Percentiles rank a stretch among this genome's conserved stretches.
Evolutionary conservation across 1,284 basidiomycete species (phyloP).

Genomic region (Coniferiporia weirii): DNA sequence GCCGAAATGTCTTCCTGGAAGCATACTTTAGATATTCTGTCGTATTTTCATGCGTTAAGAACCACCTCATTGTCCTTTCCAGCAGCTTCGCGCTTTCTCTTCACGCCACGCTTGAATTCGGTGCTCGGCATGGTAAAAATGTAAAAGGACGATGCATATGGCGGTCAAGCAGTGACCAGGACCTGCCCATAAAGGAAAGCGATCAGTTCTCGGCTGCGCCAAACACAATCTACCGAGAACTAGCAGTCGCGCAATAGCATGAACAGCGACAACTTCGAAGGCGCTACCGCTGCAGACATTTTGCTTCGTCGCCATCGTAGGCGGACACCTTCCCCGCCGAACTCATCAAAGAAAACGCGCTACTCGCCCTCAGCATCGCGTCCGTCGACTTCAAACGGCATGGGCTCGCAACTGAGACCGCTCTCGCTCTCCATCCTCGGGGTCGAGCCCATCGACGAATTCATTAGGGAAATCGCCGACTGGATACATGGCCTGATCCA

Average conservation of each 20-base stretch:
- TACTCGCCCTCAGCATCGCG: constrained; percentile 29
- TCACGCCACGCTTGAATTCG: constrained; percentile 2
- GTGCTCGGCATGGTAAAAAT: background rate
- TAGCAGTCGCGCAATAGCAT: background rate
- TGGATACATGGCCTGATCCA: constrained; percentile 75
- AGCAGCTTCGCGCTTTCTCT: constrained; percentile 11
- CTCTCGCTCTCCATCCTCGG: constrained; percentile 88
- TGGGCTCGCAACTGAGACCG: constrained; percentile 28
- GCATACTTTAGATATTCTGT: background rate
- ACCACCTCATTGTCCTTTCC: background rate
- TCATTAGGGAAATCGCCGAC: constrained; percentile 87
- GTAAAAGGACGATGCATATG: background rate
- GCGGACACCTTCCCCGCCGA: constrained; percentile 8
- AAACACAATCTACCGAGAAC: background rate
- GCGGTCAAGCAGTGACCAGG: background rate
- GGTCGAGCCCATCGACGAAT: constrained; percentile 91
- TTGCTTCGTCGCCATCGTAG: constrained; percentile 1
- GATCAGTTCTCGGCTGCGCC: background rate
- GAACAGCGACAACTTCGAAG: constrained; percentile 3
- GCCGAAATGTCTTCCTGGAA: constrained; percentile 12
- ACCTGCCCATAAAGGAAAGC: background rate
- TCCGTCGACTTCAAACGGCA: constrained; percentile 35
- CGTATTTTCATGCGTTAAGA: background rate
- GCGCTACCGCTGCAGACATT: background rate
- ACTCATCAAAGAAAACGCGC: constrained; percentile 9